These are phyloP conservation scores for Juglanconis juglandina DNA, from an alignment of 2,329 filamentous ascomycete species.

Conservation along the genomic window DNA sequence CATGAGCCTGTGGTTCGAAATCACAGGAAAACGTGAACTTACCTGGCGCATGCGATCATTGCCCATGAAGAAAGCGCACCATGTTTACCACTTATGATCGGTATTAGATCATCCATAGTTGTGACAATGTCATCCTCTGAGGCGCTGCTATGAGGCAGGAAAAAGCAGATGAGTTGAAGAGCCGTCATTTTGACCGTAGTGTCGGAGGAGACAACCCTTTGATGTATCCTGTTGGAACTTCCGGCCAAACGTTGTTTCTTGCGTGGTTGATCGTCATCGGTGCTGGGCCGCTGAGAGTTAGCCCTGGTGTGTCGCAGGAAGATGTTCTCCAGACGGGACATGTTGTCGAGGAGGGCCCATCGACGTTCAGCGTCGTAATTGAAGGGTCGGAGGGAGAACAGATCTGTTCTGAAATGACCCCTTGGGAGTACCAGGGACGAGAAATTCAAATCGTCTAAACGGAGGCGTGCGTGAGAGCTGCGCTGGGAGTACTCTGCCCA, in stretches of 20 bases:
- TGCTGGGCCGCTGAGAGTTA: constrained; percentile 23
- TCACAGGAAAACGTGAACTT: constrained; percentile 27
- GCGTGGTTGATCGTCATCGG: constrained; percentile 46
- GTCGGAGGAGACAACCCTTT: constrained; percentile 45
- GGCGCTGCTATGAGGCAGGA: constrained; percentile 45
- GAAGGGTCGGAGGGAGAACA: constrained; percentile 53
- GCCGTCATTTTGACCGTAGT: constrained; percentile 45
- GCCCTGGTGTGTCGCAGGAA: constrained; percentile 31
- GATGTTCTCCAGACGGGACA: constrained; percentile 55
- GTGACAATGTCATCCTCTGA: constrained; percentile 50
- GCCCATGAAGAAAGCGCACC: constrained; percentile 70
- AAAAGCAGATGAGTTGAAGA: constrained; percentile 57
- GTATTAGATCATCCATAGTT: constrained; percentile 55
- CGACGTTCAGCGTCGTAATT: constrained; percentile 54
- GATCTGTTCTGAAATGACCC: constrained; percentile 44
- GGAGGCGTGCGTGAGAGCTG: constrained; percentile 67
- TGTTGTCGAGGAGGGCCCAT: constrained; percentile 57
- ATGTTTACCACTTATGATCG: constrained; percentile 67
- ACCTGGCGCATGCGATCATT: constrained; percentile 79
- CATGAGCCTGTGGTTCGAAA: not conserved
- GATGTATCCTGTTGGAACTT: constrained; percentile 43
- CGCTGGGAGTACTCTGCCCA: constrained; percentile 74
- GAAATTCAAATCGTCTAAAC: constrained; percentile 72
- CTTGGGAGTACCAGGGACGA: constrained; percentile 39
- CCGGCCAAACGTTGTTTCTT: constrained; percentile 48